Evolutionary conservation across 2,329 filamentous ascomycete species (phyloP).

Genomic region (Neonectria magnoliae): DNA sequence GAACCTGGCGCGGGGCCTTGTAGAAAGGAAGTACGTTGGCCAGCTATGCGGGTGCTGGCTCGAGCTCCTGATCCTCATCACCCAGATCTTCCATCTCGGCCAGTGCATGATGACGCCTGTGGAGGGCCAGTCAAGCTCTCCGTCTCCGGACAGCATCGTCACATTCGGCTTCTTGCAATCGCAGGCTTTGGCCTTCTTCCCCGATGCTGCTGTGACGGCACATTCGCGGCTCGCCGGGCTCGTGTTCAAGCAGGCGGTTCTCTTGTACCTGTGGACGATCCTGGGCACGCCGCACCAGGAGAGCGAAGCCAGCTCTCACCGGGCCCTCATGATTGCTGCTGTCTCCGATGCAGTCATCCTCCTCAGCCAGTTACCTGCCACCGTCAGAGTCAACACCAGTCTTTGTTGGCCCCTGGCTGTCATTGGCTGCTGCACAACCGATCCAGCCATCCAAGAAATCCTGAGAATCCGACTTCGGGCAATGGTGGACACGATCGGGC

Average conservation of each 20-base stretch:
- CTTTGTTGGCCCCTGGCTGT: constrained; percentile 53
- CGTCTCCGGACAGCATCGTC: constrained; percentile 54
- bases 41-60: constrained; percentile 54
- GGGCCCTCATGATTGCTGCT: constrained; percentile 42
- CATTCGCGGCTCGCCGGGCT: constrained; percentile 53
- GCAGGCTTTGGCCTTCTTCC: constrained; percentile 53
- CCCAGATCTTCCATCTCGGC: constrained; percentile 55
- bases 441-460: constrained; percentile 49
- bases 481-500: constrained; percentile 51
- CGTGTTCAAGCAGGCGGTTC: constrained; percentile 57
- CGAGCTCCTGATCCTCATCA: constrained; percentile 50
- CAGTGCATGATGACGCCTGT: constrained; percentile 49
- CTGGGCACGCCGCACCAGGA: constrained; percentile 44
- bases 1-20: constrained; percentile 42
- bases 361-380: constrained; percentile 46
- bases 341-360: constrained; percentile 45
- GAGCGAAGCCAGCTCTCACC: constrained; percentile 32
- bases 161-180: constrained; percentile 55
- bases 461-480: constrained; percentile 47
- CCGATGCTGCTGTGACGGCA: constrained; percentile 46
- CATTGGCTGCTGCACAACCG: constrained; percentile 49
- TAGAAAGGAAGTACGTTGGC: constrained; percentile 47
- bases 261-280: constrained; percentile 54
- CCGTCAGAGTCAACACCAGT: constrained; percentile 51
- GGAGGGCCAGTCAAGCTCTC: constrained; percentile 38